Base-by-base conservation (phyloP, 2,329 filamentous ascomycete species). In the Pseudocercospora musae region DNA sequence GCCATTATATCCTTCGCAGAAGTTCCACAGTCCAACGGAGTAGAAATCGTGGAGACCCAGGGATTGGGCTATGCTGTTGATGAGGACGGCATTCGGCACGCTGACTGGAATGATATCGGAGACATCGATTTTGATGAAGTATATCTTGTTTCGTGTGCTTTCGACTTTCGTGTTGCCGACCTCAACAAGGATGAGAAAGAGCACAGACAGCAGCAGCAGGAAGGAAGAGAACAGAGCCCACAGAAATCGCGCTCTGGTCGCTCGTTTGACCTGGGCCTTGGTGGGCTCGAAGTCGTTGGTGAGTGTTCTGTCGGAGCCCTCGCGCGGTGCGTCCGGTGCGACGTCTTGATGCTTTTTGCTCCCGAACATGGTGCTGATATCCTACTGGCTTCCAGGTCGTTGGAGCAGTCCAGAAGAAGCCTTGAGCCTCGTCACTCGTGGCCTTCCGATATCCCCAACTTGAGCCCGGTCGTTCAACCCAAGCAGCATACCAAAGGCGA, bases 1-100 rank as follows among this genome's bases (percentile, higher is more conserved):
- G 69, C 85, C 82, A 60, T 85, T 80, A 76, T 93, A 96, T 20
- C 93, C 93, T 75, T 96, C 91, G 77, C 94, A 98, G 76, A 89
- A 96, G 63, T 88, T 89, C 94, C 94, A 98, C 44, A 97, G 79
- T 5, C 93, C 93, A 27, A 96, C 90, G 71, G 92, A 90, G 77
- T 97, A 97, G 78, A 96, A 97, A 77, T 97, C 94, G 75, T 96
- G 92, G 54, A 97, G 82, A 29, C 93, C 94, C 58, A 97, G 81
- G 21, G 89, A 91, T 57, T 91, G 88, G 3, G 92, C 92, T 68
- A 96, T 92, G 50, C 88, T 92, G 80, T 96, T 96, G 77, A 96
- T 89, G 50, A 96, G 82, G 23, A 83, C 78, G 9, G 87, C 86
- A 73, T 92, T 89, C 46, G 89, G 88, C 15, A 91, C 84, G 4